Evolutionary conservation across 352 stramenopile species (phyloP), one percentile per base, ranked within the genome.

Genomic region (Globisporangium heterothallicum): DNA sequence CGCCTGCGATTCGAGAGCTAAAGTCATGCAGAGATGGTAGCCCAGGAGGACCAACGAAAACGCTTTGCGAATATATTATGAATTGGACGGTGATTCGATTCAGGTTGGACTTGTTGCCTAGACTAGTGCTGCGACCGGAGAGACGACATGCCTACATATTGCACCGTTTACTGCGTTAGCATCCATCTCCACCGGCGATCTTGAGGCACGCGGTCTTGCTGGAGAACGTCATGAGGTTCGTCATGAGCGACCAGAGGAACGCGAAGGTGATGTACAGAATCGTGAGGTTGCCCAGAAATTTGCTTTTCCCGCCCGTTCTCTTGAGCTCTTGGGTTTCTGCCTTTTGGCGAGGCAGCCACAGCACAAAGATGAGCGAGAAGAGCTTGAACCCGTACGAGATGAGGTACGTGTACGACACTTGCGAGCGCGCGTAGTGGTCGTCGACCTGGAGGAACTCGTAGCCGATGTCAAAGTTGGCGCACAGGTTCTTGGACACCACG

Each of bases 141-240:
- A n/a, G n/a, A n/a, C n/a, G n/a, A n/a, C n/a, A n/a, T 36, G 30
- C 3, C 16, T 36, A 36, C 6, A 36, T 36, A 13, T 13, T 3
- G 30, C 6, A 22, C 34, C 30, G 6, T 36, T 2, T 36, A 13
- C 6, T 3, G 2, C 6, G 30, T 57, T 60, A 70, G 59, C 61
- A 70, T 43, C 61, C 65, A 25, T 58, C 59, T 44, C 70, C 70
- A 21, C 70, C 68, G 3, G 68, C 68, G 53, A 81, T 70, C 8
- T 44, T 54, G 13, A 81, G 52, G 29, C 68, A 78, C 0, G 68
- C 69, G 4, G 68, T 76, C 3, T 34, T 60, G 9, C 61, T 41
- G 30, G 64, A 74, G 35, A 78, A 73, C 6, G 65, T 67, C 65
- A 81, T 73, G 58, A 74, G 45, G 58, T 81, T 78, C 22, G 68